Conservation (phyloP, 192 early-diverging fungal genomes). For the Chytriomyces hyalinus region DNA sequence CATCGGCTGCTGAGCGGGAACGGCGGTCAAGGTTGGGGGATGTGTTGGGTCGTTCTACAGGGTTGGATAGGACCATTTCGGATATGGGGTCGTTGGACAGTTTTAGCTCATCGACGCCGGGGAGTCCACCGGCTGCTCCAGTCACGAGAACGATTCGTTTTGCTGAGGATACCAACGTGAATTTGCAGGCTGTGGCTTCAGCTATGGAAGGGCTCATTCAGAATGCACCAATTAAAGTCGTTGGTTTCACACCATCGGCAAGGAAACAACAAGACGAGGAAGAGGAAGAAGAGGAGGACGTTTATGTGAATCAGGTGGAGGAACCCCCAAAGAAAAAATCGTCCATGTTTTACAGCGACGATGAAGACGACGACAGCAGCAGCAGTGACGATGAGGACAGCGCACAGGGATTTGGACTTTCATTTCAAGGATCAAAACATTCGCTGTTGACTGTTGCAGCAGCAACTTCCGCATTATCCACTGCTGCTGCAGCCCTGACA, state of each 20-base stretch:
- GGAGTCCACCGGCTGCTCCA: background rate
- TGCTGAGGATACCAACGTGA: constrained; percentile 4
- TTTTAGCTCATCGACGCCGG: background rate
- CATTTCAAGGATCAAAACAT: background rate
- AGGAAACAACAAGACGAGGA: background rate
- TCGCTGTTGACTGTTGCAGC: background rate
- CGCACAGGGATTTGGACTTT: background rate
- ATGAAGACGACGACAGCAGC: constrained; percentile 6
- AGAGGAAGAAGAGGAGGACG: background rate
- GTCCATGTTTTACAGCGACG: background rate
- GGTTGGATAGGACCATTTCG: no score
- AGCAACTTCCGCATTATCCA: no score
- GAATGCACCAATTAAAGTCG: background rate
- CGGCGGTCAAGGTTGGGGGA: background rate
- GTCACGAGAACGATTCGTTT: constrained; percentile 12
- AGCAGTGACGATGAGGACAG: constrained; percentile 8
- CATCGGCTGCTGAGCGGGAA: constrained; percentile 26
- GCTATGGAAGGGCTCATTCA: background rate
- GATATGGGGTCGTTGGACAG: background rate
- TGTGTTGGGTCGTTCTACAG: background rate
- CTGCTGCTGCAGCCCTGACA: background rate
- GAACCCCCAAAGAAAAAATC: background rate
- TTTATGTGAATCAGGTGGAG: background rate
- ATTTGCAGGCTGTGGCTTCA: background rate
- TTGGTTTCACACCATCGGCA: background rate